Evolutionary conservation across 345 rosid species (phyloP).

Genomic region (Corymbia maculata): DNA sequence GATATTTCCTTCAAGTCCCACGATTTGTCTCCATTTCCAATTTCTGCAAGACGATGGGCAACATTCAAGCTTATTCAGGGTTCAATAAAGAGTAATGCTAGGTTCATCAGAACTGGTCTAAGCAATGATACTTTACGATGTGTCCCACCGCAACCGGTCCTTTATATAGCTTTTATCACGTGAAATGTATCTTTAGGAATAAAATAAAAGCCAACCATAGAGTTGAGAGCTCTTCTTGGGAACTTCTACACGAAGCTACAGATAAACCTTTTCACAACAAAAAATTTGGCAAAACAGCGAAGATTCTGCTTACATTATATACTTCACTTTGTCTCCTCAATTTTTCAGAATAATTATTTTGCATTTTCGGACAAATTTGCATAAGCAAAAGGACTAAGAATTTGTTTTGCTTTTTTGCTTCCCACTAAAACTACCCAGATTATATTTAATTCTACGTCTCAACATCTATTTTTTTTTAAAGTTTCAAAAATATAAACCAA

Average conservation of each 20-base stretch:
- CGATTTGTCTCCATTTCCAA: neutral
- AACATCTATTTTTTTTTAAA: neutral
- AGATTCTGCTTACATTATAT: neutral
- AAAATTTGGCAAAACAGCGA: neutral
- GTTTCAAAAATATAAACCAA: neutral
- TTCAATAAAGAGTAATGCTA: neutral
- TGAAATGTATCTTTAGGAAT: neutral
- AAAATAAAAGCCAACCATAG: neutral
- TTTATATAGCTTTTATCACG: neutral
- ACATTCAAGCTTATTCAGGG: neutral
- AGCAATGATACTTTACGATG: neutral
- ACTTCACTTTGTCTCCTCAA: neutral
- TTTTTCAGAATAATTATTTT: neutral
- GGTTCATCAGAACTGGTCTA: neutral
- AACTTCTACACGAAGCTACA: neutral
- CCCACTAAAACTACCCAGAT: neutral
- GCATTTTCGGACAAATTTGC: neutral
- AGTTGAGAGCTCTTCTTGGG: neutral
- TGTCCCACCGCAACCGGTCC: rapidly evolving
- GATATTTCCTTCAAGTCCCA: neutral
- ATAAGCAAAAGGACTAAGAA: neutral
- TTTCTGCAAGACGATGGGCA: neutral
- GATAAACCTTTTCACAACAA: neutral
- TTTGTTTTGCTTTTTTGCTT: neutral
- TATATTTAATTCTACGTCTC: neutral